Conservation (phyloP, 2,329 filamentous ascomycete species). For the Calonectria ilicicola region DNA sequence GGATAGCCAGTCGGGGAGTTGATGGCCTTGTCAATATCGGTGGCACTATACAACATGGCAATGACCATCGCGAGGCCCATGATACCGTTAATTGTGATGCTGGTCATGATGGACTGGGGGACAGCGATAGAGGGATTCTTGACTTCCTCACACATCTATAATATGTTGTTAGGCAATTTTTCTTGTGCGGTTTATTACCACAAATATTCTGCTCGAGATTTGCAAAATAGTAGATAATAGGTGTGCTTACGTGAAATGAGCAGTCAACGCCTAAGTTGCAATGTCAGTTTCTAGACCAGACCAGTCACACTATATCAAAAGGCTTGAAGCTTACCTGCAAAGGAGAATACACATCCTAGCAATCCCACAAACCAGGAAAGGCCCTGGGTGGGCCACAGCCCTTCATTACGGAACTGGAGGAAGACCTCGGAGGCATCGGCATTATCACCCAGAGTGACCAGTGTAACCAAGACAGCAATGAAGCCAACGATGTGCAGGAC, state of each 20-base stretch:
- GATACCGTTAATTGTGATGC: slow-evolving; percentile 33
- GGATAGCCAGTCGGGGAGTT: slow-evolving; percentile 37
- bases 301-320: too few relatives aligned
- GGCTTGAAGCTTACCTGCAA: slow-evolving; percentile 28
- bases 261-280: slow-evolving; percentile 32
- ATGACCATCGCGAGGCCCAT: slow-evolving; percentile 39
- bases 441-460: slow-evolving; percentile 46
- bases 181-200: too few relatives aligned
- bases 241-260: slow-evolving; percentile 36
- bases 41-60: slow-evolving; percentile 39
- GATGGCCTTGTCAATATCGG: slow-evolving; percentile 36
- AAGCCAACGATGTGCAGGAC: slow-evolving; percentile 59
- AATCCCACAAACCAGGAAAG: slow-evolving; percentile 40
- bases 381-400: slow-evolving; percentile 35
- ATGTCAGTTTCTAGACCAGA: slow-evolving; percentile 1
- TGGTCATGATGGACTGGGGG: slow-evolving; percentile 38
- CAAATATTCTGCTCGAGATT: too few relatives aligned
- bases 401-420: slow-evolving; percentile 40
- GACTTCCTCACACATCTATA: slow-evolving; percentile 40
- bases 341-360: slow-evolving; percentile 38
- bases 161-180: background rate
- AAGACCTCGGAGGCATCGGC: slow-evolving; percentile 44
- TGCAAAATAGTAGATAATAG: background rate
- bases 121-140: slow-evolving; percentile 36
- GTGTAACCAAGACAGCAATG: slow-evolving; percentile 53